Conservation (phyloP, 306 rosid genomes). For the Vigna trinervia region DNA sequence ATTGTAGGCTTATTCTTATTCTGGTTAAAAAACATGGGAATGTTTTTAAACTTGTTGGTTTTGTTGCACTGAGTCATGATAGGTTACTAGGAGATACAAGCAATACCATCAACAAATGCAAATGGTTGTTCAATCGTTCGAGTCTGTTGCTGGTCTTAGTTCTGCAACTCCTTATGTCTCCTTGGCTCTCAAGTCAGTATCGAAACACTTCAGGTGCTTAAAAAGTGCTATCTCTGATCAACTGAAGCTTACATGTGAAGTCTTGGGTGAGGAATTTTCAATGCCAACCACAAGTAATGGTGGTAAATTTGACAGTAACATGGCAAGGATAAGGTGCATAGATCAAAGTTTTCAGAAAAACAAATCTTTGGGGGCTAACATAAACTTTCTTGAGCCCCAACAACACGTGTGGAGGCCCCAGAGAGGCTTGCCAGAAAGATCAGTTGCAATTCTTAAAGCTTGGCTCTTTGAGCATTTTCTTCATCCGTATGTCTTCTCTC, state of each 20-base stretch:
- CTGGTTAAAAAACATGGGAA: neutral
- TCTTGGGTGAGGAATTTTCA: conserved; percentile 67
- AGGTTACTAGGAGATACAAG: conserved; percentile 87
- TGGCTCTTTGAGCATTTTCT: conserved; percentile 99
- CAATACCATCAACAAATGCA: conserved; percentile 93
- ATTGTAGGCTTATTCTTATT: neutral
- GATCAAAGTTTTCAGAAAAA: conserved; percentile 71
- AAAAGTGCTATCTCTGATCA: conserved; percentile 72
- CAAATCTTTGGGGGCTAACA: conserved; percentile 55
- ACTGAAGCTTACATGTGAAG: conserved; percentile 57
- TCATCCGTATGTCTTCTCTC: conserved; percentile 77
- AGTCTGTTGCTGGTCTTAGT: conserved; percentile 79
- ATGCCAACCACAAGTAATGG: conserved; percentile 50
- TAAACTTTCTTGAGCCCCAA: conserved; percentile 69
- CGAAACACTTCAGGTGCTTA: conserved; percentile 69
- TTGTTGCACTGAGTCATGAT: conserved; percentile 16
- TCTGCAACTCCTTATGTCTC: conserved; percentile 82
- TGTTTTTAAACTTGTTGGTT: neutral
- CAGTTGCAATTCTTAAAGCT: conserved; percentile 88
- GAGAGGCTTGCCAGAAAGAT: conserved; percentile 91
- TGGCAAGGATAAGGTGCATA: conserved; percentile 54
- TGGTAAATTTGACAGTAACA: conserved; percentile 47
- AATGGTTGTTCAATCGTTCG: conserved; percentile 88
- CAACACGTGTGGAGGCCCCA: conserved; percentile 89
- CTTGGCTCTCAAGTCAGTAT: conserved; percentile 66